Evolutionary conservation across 2,329 filamentous ascomycete species (phyloP).

Genomic region (Xylaria sp.): DNA sequence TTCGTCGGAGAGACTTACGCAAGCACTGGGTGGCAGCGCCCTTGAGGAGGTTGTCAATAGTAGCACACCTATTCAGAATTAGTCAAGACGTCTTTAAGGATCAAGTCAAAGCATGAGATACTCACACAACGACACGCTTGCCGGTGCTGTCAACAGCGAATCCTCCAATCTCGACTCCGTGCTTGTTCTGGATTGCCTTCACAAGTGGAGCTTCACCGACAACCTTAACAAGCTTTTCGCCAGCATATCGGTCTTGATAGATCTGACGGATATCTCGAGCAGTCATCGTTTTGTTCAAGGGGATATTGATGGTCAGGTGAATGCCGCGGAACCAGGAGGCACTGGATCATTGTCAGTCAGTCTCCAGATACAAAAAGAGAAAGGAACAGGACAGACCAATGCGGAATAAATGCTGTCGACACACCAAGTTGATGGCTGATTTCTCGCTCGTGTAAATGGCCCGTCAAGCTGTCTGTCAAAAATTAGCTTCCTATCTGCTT

Average conservation of each 20-base stretch:
- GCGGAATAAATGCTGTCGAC: conserved; percentile 85
- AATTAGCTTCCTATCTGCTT: conserved; percentile 6
- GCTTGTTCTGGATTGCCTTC: conserved; percentile 83
- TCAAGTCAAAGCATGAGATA: background rate
- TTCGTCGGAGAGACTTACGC: conserved; percentile 66
- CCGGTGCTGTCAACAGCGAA: conserved; percentile 93
- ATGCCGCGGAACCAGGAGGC: conserved; percentile 98
- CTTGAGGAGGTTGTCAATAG: conserved; percentile 94
- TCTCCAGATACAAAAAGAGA: background rate
- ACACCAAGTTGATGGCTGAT: conserved; percentile 81
- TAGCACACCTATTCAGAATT: conserved; percentile 67
- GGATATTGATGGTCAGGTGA: conserved; percentile 89
- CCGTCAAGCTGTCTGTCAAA: conserved; percentile 75
- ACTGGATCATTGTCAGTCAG: conserved; percentile 57
- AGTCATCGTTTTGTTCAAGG: conserved; percentile 85
- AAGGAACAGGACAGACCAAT: conserved; percentile 51
- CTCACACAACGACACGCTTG: conserved; percentile 83
- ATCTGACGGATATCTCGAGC: conserved; percentile 92
- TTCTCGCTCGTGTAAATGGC: conserved; percentile 94
- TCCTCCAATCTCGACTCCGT: conserved; percentile 92
- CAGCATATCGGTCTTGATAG: conserved; percentile 95
- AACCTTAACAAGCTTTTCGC: conserved; percentile 94
- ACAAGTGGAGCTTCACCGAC: conserved; percentile 87
- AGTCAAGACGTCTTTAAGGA: conserved; percentile 6
- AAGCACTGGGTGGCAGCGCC: conserved; percentile 92